Conservation (phyloP, 768 basidiomycete genomes). For the Tulasnella sp. region DNA sequence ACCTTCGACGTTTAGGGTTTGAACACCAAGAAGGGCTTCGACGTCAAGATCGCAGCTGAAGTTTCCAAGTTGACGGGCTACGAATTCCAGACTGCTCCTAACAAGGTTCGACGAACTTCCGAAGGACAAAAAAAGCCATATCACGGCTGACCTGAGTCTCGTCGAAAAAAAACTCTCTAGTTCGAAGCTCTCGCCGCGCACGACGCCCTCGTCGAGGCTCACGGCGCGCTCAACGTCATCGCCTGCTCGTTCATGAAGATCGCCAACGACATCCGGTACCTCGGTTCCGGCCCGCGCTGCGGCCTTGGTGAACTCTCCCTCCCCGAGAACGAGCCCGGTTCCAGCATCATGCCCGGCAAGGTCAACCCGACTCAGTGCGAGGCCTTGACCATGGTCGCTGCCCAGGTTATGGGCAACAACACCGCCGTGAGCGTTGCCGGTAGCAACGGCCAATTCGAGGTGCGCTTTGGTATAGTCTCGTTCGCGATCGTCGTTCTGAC, state of each 20-base stretch:
- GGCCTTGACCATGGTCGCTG: constrained; percentile 97
- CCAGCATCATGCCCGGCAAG: constrained; percentile 99
- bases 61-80: constrained; percentile 90
- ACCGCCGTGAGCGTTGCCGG: constrained; percentile 90
- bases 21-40: constrained; percentile 96
- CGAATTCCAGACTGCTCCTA: constrained; percentile 93
- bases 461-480: constrained; percentile 44
- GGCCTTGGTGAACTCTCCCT: constrained; percentile 92
- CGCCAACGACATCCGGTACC: constrained; percentile 97
- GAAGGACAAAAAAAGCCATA: too few relatives aligned
- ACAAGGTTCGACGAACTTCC: constrained; percentile 71
- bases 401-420: constrained; percentile 98
- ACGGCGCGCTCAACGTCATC: constrained; percentile 93
- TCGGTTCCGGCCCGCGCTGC: constrained; percentile 96
- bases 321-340: constrained; percentile 98
- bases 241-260: constrained; percentile 99
- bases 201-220: constrained; percentile 96
- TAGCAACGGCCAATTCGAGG: constrained; percentile 96
- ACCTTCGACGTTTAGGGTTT: constrained; percentile 69
- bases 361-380: constrained; percentile 99
- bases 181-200: constrained; percentile 98
- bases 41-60: constrained; percentile 89
- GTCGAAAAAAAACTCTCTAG: constrained; percentile 50
- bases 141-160: too few relatives aligned
- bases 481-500: constrained; percentile 4